Evolutionary conservation across 176 grass and related monocot genomes (phyloP), one percentile per base, ranked within the genome.

Genomic region (Cenchrus purpureus): DNA sequence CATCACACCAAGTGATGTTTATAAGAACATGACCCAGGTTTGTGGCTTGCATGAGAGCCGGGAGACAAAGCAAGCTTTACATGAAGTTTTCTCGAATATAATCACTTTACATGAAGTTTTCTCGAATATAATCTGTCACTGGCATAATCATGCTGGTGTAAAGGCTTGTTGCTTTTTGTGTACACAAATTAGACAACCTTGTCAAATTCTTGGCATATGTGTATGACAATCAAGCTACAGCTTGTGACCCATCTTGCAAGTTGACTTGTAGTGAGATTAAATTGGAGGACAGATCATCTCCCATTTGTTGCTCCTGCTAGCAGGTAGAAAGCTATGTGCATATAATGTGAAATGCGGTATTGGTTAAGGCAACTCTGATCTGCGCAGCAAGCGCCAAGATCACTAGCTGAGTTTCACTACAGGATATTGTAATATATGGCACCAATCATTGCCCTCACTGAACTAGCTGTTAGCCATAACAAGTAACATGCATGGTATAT

Each of bases 91-190:
- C 60, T 79, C 42, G 46, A 49, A 60, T 60, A 60, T 60, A 60
- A 65, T 84, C 25, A 25, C 16, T 67, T 79, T 64, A 46, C 37
- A 57, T 42, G 13, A 65, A 69, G 49, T 71, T 82, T 78, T 37
- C 60, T 79, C 42, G 46, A 49, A 60, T 60, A 60, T 60, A 60
- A 65, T 84, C 25, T 64, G 49, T 78, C 58, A 72, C 73, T 57
- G 65, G 78, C 83, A 90, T 78, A 86, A 90, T 90, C 79, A 86
- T 86, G 16, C 57, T 65, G 55, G 73, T 78, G 65, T 90, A 90
- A 90, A 89, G 88, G 78, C 65, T 40, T 76, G 54, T 62, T 80
- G 69, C 77, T 89, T 80, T 89, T 89, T 70, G 3, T 75, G 76
- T 29, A 59, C 58, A 79, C 69, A 57, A 84, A 75, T 31, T 48